Evolutionary conservation across 345 rosid species (phyloP), one percentile per base, ranked within the genome.

Genomic region (Carallia pectinifolia): DNA sequence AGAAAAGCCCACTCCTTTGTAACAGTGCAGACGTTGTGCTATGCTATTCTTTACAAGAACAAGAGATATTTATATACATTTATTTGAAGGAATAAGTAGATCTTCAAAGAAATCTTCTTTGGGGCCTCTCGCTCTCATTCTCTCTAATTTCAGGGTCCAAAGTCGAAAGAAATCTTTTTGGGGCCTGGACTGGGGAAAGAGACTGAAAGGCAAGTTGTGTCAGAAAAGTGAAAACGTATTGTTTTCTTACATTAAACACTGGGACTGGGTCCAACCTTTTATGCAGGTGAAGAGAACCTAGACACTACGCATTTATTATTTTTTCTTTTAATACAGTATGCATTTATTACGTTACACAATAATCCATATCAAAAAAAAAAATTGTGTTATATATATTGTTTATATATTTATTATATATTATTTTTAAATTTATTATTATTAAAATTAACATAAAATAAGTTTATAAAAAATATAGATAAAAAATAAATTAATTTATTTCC

Each of bases 201-300:
- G 60, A 19, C 27, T 8, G 27, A 7, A 55, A 23, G 31, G 27
- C 60, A 2, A 10, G 18, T 55, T 5, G 60, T 56, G 16, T 1
- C 16, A 13, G 60, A 27, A 56, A 27, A 56, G 31, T 8, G 0
- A 33, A 40, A 33, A 52, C 23, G 53, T 19, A 19, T n/a, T 27
- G 29, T 40, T 8, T 29, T 7, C 37, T 15, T 31, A 18, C 44
- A 68, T 53, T 4, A 54, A n/a, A 31, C 16, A 31, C 23, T 23
- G 23, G 23, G 53, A 2, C 38, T 77, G 80, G 75, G 16, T 53
- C 77, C 65, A 29, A 56, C 37, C 23, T 12, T 10, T 12, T 33
- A 0, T 18, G 55, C 10, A 61, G 47, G 81, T 83, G 80, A 80
- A 72, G 86, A 63, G 89, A 78, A 86, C 83, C 80, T 86, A 69